Evolutionary conservation across 1,139 yeast species (phyloP), one percentile per base, ranked within the genome.

Genomic region (Zygotorulaspora mrakii): DNA sequence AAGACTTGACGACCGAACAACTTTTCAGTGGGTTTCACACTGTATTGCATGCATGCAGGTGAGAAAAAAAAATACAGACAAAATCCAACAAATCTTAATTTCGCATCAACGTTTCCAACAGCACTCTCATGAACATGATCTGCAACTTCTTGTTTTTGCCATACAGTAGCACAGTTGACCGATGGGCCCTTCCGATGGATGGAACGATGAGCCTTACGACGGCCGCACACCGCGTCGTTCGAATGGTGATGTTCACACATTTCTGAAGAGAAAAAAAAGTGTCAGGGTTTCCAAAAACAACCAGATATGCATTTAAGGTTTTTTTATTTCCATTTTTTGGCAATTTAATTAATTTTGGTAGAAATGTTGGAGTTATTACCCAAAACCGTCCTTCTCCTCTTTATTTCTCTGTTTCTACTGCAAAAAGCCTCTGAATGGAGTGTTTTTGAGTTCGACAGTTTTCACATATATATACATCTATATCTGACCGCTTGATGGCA

Each of bases 61-160:
- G n/a, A n/a, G n/a, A n/a, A n/a, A n/a, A n/a, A n/a, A n/a, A n/a
- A n/a, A n/a, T n/a, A n/a, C 28, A 17, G 22, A 16, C 29, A 29
- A 21, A 34, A 38, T 31, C 31, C 39, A 38, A 38, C 39, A 31
- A 33, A n/a, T 36, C 31, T 36, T 23, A 17, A 22, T n/a, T n/a
- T n/a, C n/a, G n/a, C n/a, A n/a, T n/a, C n/a, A n/a, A n/a, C n/a
- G n/a, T n/a, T n/a, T n/a, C n/a, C n/a, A n/a, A n/a, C n/a, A n/a
- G n/a, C n/a, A n/a, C n/a, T n/a, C n/a, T n/a, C n/a, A n/a, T n/a
- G n/a, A n/a, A n/a, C n/a, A n/a, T n/a, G n/a, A n/a, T n/a, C n/a
- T n/a, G n/a, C n/a, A n/a, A n/a, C n/a, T n/a, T n/a, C n/a, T n/a
- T n/a, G n/a, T n/a, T n/a, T n/a, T n/a, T n/a, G n/a, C n/a, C n/a